Percentiles rank a stretch among this genome's conserved stretches.
Evolutionary conservation across 495 filamentous ascomycete genomes (phyloP).

Genomic region (Penicillium longicatenatum): DNA sequence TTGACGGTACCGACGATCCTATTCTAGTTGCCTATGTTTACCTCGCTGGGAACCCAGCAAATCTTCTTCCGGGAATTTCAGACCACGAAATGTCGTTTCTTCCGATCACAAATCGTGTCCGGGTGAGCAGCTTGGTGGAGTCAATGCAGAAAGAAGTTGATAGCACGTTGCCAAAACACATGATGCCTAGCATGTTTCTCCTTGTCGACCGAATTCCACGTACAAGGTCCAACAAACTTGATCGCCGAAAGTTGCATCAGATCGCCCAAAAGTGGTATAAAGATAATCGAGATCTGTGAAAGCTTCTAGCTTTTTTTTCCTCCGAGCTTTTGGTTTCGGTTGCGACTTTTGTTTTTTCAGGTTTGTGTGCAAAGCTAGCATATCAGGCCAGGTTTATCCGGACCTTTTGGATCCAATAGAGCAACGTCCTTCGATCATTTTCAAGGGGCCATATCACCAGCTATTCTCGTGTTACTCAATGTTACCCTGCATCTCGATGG

Average conservation of each 20-base stretch:
- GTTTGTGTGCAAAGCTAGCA: too few relatives aligned
- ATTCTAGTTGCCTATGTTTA: constrained; percentile 26
- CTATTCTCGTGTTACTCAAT: too few relatives aligned
- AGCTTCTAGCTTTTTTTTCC: too few relatives aligned
- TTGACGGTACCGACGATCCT: constrained; percentile 26
- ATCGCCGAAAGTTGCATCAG: constrained; percentile 34
- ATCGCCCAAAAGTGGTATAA: constrained; percentile 3
- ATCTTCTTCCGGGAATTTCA: constrained; percentile 3
- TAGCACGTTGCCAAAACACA: constrained; percentile 24
- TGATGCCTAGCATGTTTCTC: constrained; percentile 26
- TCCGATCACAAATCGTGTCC: constrained; percentile 11
- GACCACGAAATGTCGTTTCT: constrained; percentile 23
- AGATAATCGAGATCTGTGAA: neutral
- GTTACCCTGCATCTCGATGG: too few relatives aligned
- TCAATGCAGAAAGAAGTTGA: constrained; percentile 12
- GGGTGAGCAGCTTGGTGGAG: constrained; percentile 9
- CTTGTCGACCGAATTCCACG: constrained; percentile 39
- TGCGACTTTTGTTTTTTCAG: too few relatives aligned
- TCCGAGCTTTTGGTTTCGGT: too few relatives aligned
- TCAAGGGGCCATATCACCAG: too few relatives aligned
- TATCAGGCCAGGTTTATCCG: too few relatives aligned
- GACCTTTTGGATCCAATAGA: too few relatives aligned
- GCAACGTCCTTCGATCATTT: too few relatives aligned
- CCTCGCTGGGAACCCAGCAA: constrained; percentile 19
- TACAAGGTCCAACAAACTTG: constrained; percentile 46